Evolutionary conservation across 2,329 filamentous ascomycete genomes (phyloP).

Genomic region (Chrysoporthe deuterocubensis): DNA sequence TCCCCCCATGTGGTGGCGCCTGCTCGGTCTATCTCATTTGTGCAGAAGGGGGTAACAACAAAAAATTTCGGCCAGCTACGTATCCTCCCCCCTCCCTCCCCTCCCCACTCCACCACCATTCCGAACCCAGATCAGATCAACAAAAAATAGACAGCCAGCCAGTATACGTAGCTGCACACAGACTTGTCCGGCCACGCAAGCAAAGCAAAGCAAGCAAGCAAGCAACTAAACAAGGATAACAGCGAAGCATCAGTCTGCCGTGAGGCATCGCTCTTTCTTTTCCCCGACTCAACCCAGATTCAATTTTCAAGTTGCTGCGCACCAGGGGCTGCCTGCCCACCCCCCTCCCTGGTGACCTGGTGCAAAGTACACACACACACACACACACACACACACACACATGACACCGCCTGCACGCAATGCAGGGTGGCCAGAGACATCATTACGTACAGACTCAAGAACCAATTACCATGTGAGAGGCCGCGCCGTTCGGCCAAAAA

Average conservation of each 20-base stretch:
- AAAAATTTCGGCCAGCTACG: too few relatives aligned
- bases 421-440: neutral
- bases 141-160: neutral
- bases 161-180: neutral
- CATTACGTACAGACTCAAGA: neutral
- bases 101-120: too few relatives aligned
- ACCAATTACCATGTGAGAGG: neutral
- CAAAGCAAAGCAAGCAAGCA: neutral
- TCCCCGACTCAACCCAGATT: neutral
- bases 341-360: neutral
- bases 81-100: too few relatives aligned
- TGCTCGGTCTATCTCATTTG: too few relatives aligned
- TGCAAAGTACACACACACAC: constrained; percentile 2
- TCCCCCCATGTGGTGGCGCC: too few relatives aligned
- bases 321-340: too few relatives aligned
- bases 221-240: neutral
- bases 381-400: neutral
- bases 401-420: neutral
- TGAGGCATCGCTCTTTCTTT: constrained; percentile 17
- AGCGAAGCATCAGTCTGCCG: constrained; percentile 16
- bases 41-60: too few relatives aligned
- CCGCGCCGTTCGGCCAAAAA: neutral
- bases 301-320: neutral
- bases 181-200: neutral
- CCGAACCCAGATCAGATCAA: too few relatives aligned